Percentiles rank a stretch among this genome's conserved stretches.
Conservation (phyloP, 305 asterid genomes). For the Caryopteris hybrid region DNA sequence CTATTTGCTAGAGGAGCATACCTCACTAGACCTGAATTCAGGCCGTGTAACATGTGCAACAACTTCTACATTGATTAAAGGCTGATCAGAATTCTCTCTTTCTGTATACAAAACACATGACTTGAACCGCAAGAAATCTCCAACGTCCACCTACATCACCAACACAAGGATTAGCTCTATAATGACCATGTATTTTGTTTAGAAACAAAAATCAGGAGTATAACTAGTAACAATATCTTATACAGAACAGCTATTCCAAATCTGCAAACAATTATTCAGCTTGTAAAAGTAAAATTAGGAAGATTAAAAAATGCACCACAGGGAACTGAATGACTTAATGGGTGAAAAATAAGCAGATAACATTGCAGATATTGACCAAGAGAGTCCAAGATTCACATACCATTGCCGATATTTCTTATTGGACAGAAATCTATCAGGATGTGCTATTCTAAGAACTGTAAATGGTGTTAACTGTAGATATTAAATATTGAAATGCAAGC, state of each 20-base stretch:
- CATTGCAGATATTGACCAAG: too few relatives aligned
- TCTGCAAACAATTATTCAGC: neutral
- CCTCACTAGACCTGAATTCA: slow-evolving; percentile 90
- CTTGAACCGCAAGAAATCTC: slow-evolving; percentile 88
- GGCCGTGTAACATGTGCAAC: slow-evolving; percentile 96
- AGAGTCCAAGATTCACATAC: too few relatives aligned
- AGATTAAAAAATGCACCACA: too few relatives aligned
- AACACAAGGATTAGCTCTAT: neutral
- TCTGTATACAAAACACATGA: slow-evolving; percentile 87
- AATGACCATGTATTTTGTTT: neutral
- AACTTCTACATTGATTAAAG: slow-evolving; percentile 78
- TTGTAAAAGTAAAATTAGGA: too few relatives aligned
- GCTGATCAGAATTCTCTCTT: slow-evolving; percentile 58
- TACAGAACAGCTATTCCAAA: neutral
- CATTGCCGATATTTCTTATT: too few relatives aligned
- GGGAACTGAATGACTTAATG: too few relatives aligned
- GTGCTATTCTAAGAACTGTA: too few relatives aligned
- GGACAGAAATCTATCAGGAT: too few relatives aligned
- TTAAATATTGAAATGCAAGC: too few relatives aligned
- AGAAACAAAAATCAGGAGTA: neutral
- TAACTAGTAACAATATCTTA: neutral
- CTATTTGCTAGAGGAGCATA: slow-evolving; percentile 19
- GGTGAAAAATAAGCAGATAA: too few relatives aligned
- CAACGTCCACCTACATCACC: slow-evolving; percentile 84
- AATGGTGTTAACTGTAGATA: too few relatives aligned